A percentile compares a stretch with the other conserved stretches of the same genome.
phyloP scores from a whole-genome alignment of 2,329 filamentous ascomycete genomes.

The Lachnellula cervina region DNA sequence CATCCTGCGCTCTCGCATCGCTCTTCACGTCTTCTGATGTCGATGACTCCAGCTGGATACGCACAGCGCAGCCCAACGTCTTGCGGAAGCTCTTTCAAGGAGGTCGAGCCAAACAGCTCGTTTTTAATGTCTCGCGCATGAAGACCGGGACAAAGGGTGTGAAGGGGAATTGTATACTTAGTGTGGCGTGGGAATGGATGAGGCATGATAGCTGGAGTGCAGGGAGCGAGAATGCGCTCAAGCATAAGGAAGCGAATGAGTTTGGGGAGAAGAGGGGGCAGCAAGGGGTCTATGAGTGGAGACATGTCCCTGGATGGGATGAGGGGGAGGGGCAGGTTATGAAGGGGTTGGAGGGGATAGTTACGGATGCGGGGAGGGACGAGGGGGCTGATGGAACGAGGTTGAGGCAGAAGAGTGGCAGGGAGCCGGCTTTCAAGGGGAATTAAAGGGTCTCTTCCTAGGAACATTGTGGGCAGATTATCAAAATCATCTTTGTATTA shows the following conservation, averaged over 20 bases:
- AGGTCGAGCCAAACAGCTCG: slow-evolving; percentile 14
- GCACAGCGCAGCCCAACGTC: slow-evolving; percentile 15
- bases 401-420: neutral
- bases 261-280: slow-evolving; percentile 10
- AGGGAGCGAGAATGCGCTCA: slow-evolving; percentile 1
- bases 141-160: neutral
- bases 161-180: slow-evolving; percentile 1
- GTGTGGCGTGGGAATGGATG: slow-evolving; percentile 14
- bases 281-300: slow-evolving; percentile 24
- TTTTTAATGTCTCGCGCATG: slow-evolving; percentile 5
- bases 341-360: slow-evolving; percentile 19
- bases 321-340: slow-evolving; percentile 17
- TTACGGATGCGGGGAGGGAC: slow-evolving; percentile 19
- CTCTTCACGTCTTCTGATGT: neutral
- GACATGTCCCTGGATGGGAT: slow-evolving; percentile 5
- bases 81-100: slow-evolving; percentile 9
- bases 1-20: slow-evolving; percentile 20
- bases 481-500: neutral
- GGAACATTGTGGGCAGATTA: neutral
- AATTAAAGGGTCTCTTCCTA: neutral
- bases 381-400: neutral
- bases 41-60: slow-evolving; percentile 7
- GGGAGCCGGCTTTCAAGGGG: neutral
- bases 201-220: neutral
- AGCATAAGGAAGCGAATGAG: slow-evolving; percentile 1